Base-by-base conservation (phyloP, 1,284 basidiomycete species). In the Tilletia horrida region DNA sequence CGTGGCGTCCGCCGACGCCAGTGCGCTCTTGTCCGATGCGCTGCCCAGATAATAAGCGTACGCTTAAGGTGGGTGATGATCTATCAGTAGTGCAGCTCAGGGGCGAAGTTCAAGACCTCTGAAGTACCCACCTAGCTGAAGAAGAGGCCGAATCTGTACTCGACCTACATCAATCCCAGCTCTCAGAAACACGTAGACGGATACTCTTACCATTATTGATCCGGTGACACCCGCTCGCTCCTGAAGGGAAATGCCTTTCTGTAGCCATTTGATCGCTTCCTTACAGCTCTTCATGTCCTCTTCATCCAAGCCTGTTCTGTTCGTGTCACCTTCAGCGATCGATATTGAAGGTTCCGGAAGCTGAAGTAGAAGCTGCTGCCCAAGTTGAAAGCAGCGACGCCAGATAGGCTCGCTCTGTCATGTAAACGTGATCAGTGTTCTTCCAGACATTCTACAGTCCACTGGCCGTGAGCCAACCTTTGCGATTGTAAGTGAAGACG, bases 231-330 rank as follows among this genome's bases (percentile, higher is more conserved):
- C 55, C 27, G 55, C 29, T 21, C 55, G 55, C n/a, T 59, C 55
- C 21, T 59, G 55, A 16, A 59, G 55, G 16, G 55, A 7, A n/a
- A 59, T 59, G 27, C 55, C 55, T n/a, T 59, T 59, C 21, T 59
- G 55, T 27, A 59, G 31, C 55, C 55, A 59, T 27, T 59, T 59
- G 2, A 59, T n/a, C 11, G 55, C 55, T n/a, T 29, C 8, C 27
- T 40, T 31, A 14, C 55, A 35, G 14, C 35, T 25, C 8, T 9
- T 29, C 27, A 40, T 59, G 6, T 35, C 29, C 29, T 25, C 16
- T 9, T 52, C 50, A 27, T 27, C 23, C 2, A 52, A 27, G 27
- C 50, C 14, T 13, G 50, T 27, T 0, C 18, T 27, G 21, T 23
- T 13, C 14, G n/a, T 27, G 2, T 8, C 50, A 25, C 16, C 27